Base-by-base conservation (phyloP, 331 rosid species). In the Phaseolus coccineus region DNA sequence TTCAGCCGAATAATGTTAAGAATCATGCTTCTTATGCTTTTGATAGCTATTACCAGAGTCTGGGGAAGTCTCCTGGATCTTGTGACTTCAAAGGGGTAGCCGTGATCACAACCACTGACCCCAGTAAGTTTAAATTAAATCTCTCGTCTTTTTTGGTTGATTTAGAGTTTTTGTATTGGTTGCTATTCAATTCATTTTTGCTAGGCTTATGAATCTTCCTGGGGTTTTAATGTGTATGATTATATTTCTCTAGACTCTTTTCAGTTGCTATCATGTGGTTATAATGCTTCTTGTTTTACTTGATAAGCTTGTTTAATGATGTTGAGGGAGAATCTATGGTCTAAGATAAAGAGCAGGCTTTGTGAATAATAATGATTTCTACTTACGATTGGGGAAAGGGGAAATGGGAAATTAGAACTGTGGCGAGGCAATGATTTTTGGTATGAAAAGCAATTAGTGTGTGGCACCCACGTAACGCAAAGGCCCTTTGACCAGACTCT, bases 71-170 rank as follows among this genome's bases (percentile, higher is more conserved):
- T 76, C 35, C 96, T 47, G 94, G 90, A 28, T 87, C 98, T 74
- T 94, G 97, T 77, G 96, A 94, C 77, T 94, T 94, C 93, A 88
- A 89, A 70, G 97, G 97, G 16, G 90, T 86, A 5, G 98, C 97
- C 15, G 84, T 74, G 74, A 89, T 94, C 88, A 94, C 98, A 31
- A 94, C 97, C 64, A 90, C 81, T 59, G 94, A 90, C 76, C 98
- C 98, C 72, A 87, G 97, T 94, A 86, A 90, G 97, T 84, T 22
- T 13, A 11, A 0, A n/a, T 71, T 1, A 50, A 62, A 71, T 52
- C 14, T 69, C 19, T 3, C 40, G 40, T 73, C 13, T 83, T 35
- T 66, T 5, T 33, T 28, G 3, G 76, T 39, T 35, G 62, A 52
- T 66, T 59, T 61, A 35, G 24, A 40, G 14, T 69, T 76, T 62